Base-by-base conservation (phyloP, 805 yeast species). In the Kodamaea sagamina region DNA sequence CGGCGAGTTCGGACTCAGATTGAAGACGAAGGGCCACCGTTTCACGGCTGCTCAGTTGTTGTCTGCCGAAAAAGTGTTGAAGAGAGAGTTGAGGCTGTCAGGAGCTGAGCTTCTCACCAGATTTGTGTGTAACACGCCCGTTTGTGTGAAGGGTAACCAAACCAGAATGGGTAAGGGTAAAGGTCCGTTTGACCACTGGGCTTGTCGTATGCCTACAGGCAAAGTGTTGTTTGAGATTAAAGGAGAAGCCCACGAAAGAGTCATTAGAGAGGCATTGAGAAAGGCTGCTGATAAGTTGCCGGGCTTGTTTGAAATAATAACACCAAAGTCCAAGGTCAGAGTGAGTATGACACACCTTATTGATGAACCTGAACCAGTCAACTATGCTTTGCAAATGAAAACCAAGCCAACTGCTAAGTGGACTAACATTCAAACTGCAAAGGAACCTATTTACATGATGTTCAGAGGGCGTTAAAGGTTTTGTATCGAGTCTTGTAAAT, bases 81-180 rank as follows among this genome's bases (percentile, higher is more conserved):
- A 82, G 81, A 80, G 96, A 67, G 81, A 83, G 47, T 82, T 89
- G 58, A 81, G 96, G 65, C 88, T 90, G 12, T 70, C 82, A 34
- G 80, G 81, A 13, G 95, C 95, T 31, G 69, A 77, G 52, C 71
- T 89, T 42, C 82, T 85, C 77, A 83, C 92, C 54, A 79, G 98
- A 60, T 73, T 90, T 44, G 80, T 82, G 39, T 85, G 96, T 16
- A 84, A 86, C 61, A 77, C 89, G 42, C 93, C 98, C 0, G 95
- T 93, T 9, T 89, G 97, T 67, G 81, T 87, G 48, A 93, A 93
- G 71, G 99, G 99, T 71, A 93, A 93, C 65, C 97, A 93, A 64
- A 89, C 97, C 8, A 93, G 99, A 83, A 93, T 93, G 99, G 99
- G 99, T 74, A 93, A 93, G 67, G 99, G 99, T 72, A 93, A 93